phyloP scores from a whole-genome alignment of 768 basidiomycete species.

The Cystofilobasidium capitatum region DNA sequence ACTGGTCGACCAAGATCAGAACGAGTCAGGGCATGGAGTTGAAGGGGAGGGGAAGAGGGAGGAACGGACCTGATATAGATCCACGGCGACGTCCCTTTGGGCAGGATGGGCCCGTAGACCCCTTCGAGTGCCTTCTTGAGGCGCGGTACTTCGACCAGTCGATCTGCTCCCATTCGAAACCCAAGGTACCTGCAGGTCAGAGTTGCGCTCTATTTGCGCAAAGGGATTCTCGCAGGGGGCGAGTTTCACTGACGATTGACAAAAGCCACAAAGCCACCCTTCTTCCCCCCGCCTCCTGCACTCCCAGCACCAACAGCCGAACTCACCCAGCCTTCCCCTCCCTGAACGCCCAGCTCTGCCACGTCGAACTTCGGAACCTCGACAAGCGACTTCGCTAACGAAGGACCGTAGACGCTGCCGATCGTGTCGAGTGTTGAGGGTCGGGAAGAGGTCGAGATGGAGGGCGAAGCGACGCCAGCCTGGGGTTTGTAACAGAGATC shows the following conservation, averaged over 20 bases:
- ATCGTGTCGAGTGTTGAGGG: slow-evolving; percentile 63
- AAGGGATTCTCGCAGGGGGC: no score
- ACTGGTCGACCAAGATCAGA: slow-evolving; percentile 42
- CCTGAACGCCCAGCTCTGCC: slow-evolving; percentile 52
- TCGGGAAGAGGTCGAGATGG: slow-evolving; percentile 65
- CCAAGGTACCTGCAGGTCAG: background rate
- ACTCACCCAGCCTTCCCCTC: slow-evolving; percentile 63
- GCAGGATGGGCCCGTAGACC: slow-evolving; percentile 70
- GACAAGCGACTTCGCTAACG: slow-evolving; percentile 64
- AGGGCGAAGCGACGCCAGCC: slow-evolving; percentile 64
- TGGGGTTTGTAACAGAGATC: slow-evolving; percentile 34
- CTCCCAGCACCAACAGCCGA: no score
- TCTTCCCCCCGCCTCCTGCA: slow-evolving; percentile 62
- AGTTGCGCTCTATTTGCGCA: background rate
- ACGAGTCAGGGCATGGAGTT: background rate
- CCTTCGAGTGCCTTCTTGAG: slow-evolving; percentile 81
- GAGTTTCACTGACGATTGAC: slow-evolving; percentile 67
- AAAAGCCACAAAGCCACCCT: slow-evolving; percentile 73
- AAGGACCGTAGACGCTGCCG: slow-evolving; percentile 66
- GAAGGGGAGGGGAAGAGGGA: background rate
- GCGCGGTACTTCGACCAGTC: slow-evolving; percentile 76
- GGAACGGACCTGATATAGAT: slow-evolving; percentile 75
- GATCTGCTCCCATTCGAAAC: slow-evolving; percentile 48
- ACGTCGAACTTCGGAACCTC: slow-evolving; percentile 38
- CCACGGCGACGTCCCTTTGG: slow-evolving; percentile 83